Conservation (phyloP, 441 rosid genomes). For the Pelargonium fulgidum region DNA sequence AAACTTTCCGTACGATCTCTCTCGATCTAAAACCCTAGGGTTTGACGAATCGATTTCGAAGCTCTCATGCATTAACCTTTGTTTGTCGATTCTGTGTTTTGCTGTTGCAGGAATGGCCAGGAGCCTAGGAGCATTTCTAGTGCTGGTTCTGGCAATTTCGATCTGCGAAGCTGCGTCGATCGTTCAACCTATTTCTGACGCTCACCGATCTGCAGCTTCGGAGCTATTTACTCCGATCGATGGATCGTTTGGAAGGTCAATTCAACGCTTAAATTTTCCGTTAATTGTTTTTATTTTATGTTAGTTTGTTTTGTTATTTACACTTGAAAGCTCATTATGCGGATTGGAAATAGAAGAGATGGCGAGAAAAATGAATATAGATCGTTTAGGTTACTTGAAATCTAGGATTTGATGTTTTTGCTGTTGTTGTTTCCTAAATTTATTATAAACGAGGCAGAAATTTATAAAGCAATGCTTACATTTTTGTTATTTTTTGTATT, state of each 20-base stretch:
- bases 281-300: not conserved
- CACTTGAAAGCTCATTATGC: not conserved
- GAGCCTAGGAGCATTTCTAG: constrained; percentile 37
- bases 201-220: constrained; percentile 85
- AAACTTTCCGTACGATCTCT: not conserved
- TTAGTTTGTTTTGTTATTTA: not conserved
- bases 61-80: constrained; percentile 1
- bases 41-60: constrained; percentile 1
- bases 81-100: not conserved
- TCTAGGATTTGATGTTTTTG: no score
- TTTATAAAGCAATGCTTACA: no score
- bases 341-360: not conserved
- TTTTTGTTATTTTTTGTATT: no score
- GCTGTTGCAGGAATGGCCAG: constrained; percentile 51
- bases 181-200: constrained; percentile 68
- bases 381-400: no score
- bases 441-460: no score
- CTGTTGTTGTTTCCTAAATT: no score
- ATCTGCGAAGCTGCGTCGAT: constrained; percentile 50
- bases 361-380: not conserved
- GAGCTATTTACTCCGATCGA: constrained; percentile 55
- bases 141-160: constrained; percentile 37
- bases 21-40: constrained; percentile 9
- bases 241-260: constrained; percentile 67
- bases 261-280: constrained; percentile 11